phyloP scores from a whole-genome alignment of 1,139 yeast genomes.

The Nematodospora anomalae region DNA sequence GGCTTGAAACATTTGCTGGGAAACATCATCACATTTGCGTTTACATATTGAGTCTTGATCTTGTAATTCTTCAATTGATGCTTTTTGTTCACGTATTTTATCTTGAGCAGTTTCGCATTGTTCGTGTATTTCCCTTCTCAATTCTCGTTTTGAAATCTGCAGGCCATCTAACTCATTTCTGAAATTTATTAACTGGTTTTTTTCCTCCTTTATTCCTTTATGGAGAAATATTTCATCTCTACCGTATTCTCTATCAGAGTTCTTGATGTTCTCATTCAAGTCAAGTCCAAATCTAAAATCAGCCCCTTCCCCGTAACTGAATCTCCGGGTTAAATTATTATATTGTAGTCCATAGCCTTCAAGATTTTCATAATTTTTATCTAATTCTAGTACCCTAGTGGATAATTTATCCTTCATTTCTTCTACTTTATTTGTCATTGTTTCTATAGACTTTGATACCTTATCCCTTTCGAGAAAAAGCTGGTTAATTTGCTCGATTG shows the following conservation, averaged over 20 bases:
- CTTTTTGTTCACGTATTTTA: conserved; percentile 8
- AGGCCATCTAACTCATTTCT: conserved; percentile 41
- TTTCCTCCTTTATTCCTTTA: conserved; percentile 39
- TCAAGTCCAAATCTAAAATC: conserved; percentile 29
- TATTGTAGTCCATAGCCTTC: conserved; percentile 55
- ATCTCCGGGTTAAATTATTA: conserved; percentile 52
- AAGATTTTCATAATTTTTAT: conserved; percentile 49
- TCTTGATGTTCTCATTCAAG: conserved; percentile 28
- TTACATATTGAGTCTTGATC: conserved; percentile 55
- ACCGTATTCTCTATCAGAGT: conserved; percentile 24
- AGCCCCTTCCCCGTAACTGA: conserved; percentile 24
- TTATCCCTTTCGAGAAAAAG: conserved; percentile 63
- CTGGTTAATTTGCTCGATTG: conserved; percentile 61
- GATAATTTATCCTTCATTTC: conserved; percentile 35
- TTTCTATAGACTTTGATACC: conserved; percentile 56
- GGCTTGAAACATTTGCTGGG: conserved; percentile 57
- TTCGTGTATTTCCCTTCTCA: conserved; percentile 4
- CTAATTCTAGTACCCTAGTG: conserved; percentile 49
- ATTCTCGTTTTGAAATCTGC: conserved; percentile 1
- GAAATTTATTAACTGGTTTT: conserved; percentile 41
- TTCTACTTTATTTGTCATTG: conserved; percentile 44
- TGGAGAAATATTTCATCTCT: conserved; percentile 30
- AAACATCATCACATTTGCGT: conserved; percentile 56
- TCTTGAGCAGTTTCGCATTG: conserved; percentile 9
- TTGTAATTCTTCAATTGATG: conserved; percentile 44